These are phyloP conservation scores for Hermanozyma aechmeae DNA, from an alignment of 805 yeast species.

Conservation along the genomic window DNA sequence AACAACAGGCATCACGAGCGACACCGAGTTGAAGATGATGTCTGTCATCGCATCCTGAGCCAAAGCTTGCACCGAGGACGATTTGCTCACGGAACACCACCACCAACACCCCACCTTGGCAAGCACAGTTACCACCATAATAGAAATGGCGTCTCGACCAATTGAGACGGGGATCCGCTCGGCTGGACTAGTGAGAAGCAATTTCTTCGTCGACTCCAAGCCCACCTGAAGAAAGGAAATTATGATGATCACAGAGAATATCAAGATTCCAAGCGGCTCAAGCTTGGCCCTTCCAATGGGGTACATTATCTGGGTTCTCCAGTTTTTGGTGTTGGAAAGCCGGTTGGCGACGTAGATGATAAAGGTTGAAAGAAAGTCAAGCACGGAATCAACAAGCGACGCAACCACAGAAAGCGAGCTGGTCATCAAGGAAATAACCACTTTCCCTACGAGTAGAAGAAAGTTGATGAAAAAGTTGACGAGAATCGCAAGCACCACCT, in stretches of 20 bases:
- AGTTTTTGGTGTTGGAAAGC: constrained; percentile 35
- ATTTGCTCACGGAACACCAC: constrained; percentile 51
- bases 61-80: constrained; percentile 66
- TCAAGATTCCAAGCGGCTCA: constrained; percentile 72
- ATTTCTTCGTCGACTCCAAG: constrained; percentile 45
- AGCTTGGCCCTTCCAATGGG: constrained; percentile 69
- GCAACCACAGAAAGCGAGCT: constrained; percentile 70
- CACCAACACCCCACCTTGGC: constrained; percentile 53
- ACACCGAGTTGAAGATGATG: constrained; percentile 61
- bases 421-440: constrained; percentile 52
- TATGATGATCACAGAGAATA: constrained; percentile 63
- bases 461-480: constrained; percentile 56
- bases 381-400: constrained; percentile 65
- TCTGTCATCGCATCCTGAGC: constrained; percentile 81
- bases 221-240: constrained; percentile 67
- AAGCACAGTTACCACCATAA: constrained; percentile 57
- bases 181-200: constrained; percentile 25
- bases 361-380: constrained; percentile 66
- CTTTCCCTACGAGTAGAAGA: constrained; percentile 50
- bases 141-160: constrained; percentile 39
- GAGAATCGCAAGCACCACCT: constrained; percentile 52
- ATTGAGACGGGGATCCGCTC: constrained; percentile 35
- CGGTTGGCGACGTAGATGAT: constrained; percentile 58
- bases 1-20: constrained; percentile 58
- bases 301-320: constrained; percentile 37